Base-by-base conservation (phyloP, 2,329 filamentous ascomycete species). In the Ceratocystis smalleyi region DNA sequence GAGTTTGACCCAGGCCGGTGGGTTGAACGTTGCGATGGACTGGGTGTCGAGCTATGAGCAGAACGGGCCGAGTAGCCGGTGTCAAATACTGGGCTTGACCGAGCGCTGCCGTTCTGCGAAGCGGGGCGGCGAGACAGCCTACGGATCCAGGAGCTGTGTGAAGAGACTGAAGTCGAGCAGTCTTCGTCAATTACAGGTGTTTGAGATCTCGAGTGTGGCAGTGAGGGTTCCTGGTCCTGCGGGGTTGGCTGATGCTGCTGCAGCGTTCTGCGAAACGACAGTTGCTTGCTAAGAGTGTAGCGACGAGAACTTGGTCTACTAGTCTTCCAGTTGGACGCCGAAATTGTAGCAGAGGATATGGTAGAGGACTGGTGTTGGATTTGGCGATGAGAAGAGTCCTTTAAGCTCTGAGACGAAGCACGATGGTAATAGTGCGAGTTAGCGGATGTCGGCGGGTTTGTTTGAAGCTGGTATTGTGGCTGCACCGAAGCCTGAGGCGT, bases 91-190 rank as follows among this genome's bases (percentile, higher is more conserved):
- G 84, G 76, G 70, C 83, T 88, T 43, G 86, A 87, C 67, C 83
- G 78, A 32, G 78, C 73, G 69, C 82, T 86, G 67, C 81, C 84
- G 73, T 82, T 80, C 68, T 85, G 83, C 30, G 84, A 87, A 27
- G 79, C 71, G 22, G 85, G 85, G 27, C 86, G 81, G 55, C 83
- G 77, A 27, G 87, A 89, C 47, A 91, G 75, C 61, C 86, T 83
- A 69, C 83, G 82, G 68, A 90, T 83, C 88, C 88, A 91, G 32
- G 86, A 89, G 64, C 82, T 78, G 59, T 54, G 62, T 2, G 83
- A 85, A 17, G 83, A 85, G 43, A 79, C 69, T 2, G 83, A 86
- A 69, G 84, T 81, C 68, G 82, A 76, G 47, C 74, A 71, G 68
- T 74, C 74, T 66, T 83, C 80, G 12, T 73, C 71, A 59, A 74